Conservation (phyloP, 192 early-diverging fungal species). For the Coemansia sp. region DNA sequence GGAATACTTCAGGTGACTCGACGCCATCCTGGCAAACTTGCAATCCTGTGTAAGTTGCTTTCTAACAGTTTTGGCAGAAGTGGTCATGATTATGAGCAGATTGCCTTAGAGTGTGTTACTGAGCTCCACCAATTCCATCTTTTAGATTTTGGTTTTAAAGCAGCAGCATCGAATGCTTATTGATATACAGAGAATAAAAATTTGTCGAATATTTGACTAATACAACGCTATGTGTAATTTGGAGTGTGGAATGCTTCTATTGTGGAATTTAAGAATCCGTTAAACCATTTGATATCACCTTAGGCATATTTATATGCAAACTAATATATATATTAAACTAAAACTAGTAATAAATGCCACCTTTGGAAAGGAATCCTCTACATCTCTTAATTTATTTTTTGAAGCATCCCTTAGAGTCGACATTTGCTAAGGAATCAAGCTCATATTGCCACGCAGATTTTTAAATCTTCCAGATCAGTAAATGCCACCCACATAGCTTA, state of each 20-base stretch:
- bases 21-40: conserved; percentile 17
- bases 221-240: neutral
- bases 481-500: neutral
- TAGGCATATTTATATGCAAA: no score
- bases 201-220: neutral
- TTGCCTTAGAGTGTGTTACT: neutral
- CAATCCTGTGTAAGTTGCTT: conserved; percentile 9
- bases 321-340: no score
- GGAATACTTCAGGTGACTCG: conserved; percentile 17
- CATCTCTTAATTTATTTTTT: no score
- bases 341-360: no score
- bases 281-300: no score
- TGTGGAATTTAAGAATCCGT: no score
- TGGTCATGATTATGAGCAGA: neutral
- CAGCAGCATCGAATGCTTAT: neutral
- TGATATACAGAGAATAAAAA: neutral
- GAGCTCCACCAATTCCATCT: neutral
- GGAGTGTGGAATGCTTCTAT: no score
- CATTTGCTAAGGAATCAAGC: no score
- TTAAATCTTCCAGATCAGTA: neutral
- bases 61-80: neutral
- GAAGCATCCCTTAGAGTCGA: no score
- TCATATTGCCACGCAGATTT: neutral
- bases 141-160: neutral
- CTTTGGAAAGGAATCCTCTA: no score